Conservation (phyloP, 768 basidiomycete species). For the Russula abietina region DNA sequence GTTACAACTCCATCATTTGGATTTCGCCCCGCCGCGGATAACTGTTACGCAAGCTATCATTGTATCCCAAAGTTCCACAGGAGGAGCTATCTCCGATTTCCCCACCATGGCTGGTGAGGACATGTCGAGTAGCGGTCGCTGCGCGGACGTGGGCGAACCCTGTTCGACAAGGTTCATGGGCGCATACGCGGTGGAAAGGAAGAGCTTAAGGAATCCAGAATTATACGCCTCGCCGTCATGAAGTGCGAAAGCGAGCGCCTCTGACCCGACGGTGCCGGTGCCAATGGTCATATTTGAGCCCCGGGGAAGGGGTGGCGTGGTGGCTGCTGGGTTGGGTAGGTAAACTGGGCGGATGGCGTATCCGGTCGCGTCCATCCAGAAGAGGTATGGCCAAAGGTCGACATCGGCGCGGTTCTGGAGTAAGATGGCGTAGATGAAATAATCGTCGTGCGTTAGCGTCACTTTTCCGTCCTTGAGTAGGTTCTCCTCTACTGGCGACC, state of each 20-base stretch:
- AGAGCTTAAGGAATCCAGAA: constrained; percentile 52
- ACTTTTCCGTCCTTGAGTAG: constrained; percentile 44
- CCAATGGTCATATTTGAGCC: constrained; percentile 39
- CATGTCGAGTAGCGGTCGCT: background rate
- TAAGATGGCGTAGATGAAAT: constrained; percentile 42
- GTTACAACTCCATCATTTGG: background rate
- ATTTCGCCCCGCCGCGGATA: constrained; percentile 18
- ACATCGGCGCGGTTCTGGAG: constrained; percentile 45
- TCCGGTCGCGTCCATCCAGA: constrained; percentile 53
- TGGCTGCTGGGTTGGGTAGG: constrained; percentile 38
- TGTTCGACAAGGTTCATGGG: constrained; percentile 48
- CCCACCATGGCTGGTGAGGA: background rate
- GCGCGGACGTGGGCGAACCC: constrained; percentile 25
- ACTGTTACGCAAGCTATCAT: constrained; percentile 31
- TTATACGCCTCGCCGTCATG: constrained; percentile 35
- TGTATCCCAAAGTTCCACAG: constrained; percentile 31
- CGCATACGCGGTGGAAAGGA: constrained; percentile 47
- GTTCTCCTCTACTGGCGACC: constrained; percentile 41
- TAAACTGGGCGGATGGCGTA: constrained; percentile 52
- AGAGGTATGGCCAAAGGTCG: constrained; percentile 59
- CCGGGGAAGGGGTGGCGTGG: constrained; percentile 41
- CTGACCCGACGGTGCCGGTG: constrained; percentile 40
- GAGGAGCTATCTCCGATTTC: constrained; percentile 5
- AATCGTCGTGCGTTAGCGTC: constrained; percentile 39
- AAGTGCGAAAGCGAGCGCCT: constrained; percentile 43